Percentiles rank a stretch among this genome's conserved stretches.
These are phyloP conservation scores for Periconia sp. DNA, from an alignment of 2,329 filamentous ascomycete species.

Conservation along the genomic window DNA sequence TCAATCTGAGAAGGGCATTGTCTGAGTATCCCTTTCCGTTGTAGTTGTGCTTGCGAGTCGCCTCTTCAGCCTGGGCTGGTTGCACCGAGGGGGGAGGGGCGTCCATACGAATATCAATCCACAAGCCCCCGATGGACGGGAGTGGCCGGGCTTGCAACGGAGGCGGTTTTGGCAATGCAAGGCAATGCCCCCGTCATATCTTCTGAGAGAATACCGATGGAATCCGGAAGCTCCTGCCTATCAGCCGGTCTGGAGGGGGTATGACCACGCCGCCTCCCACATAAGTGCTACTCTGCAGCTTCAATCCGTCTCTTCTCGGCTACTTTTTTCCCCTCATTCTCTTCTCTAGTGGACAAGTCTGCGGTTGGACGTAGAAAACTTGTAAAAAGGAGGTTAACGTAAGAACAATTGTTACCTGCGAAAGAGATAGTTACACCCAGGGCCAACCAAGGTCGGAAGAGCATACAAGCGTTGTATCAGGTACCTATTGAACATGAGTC, in stretches of 20 bases:
- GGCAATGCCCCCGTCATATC: neutral
- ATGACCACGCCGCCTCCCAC: neutral
- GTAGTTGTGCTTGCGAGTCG: neutral
- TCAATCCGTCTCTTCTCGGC: neutral
- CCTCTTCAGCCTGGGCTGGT: neutral
- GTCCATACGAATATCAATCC: neutral
- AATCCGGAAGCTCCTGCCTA: neutral
- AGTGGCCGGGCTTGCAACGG: neutral
- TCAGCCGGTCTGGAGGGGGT: neutral
- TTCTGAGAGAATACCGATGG: neutral
- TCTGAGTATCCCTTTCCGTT: neutral
- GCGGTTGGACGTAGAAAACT: neutral
- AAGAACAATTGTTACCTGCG: neutral
- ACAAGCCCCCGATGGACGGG: neutral
- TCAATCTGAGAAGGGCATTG: neutral
- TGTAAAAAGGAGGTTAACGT: neutral
- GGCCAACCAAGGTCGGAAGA: neutral
- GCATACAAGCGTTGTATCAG: no score
- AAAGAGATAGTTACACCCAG: neutral
- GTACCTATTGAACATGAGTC: neutral
- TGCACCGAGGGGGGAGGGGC: neutral
- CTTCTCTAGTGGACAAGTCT: neutral
- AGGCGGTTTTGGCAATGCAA: neutral
- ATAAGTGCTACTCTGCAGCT: neutral
- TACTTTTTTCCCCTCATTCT: neutral